Evolutionary conservation across 2,329 filamentous ascomycete species (phyloP).

Genomic region (Aspergillus clavatus): DNA sequence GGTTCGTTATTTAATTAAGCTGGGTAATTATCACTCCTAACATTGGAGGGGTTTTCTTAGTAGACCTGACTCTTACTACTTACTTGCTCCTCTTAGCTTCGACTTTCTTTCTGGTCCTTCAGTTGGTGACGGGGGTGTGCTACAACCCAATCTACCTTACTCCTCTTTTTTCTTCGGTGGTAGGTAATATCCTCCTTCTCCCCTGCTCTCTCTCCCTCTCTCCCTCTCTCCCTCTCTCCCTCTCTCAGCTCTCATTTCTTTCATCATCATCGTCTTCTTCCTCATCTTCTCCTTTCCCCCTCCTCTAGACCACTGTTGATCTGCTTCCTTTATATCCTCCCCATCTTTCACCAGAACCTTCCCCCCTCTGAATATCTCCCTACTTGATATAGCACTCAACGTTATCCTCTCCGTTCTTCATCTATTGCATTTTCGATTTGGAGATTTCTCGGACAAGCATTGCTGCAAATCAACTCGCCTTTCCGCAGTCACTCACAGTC

Average conservation of each 20-base stretch:
- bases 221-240: slow-evolving; percentile 11
- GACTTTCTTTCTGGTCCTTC: slow-evolving; percentile 6
- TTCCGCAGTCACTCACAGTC: background rate
- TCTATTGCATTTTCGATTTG: slow-evolving; percentile 6
- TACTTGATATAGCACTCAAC: slow-evolving; percentile 6
- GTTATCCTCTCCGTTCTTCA: slow-evolving; percentile 13
- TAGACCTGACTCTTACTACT: slow-evolving; percentile 6
- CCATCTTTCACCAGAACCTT: too few species aligned
- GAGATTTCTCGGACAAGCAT: slow-evolving; percentile 10
- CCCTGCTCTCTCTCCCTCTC: slow-evolving; percentile 5
- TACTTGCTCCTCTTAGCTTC: slow-evolving; percentile 13
- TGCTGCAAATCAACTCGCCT: slow-evolving; percentile 13
- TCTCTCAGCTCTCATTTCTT: slow-evolving; percentile 8
- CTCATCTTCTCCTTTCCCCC: slow-evolving; percentile 14
- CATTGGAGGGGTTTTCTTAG: too few species aligned
- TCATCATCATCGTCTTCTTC: too few species aligned
- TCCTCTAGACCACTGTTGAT: slow-evolving; percentile 3
- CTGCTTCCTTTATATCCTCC: slow-evolving; percentile 10
- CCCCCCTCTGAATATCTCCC: slow-evolving; percentile 9
- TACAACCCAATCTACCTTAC: slow-evolving; percentile 1
- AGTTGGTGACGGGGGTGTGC: slow-evolving; percentile 3
- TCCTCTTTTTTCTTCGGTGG: slow-evolving; percentile 7
- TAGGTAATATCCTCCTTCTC: slow-evolving; percentile 2
- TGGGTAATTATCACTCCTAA: too few species aligned
- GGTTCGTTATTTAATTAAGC: slow-evolving; percentile 11